These are phyloP conservation scores for Chaetomium cochliodes DNA, from an alignment of 495 filamentous ascomycete genomes.

Conservation along the genomic window DNA sequence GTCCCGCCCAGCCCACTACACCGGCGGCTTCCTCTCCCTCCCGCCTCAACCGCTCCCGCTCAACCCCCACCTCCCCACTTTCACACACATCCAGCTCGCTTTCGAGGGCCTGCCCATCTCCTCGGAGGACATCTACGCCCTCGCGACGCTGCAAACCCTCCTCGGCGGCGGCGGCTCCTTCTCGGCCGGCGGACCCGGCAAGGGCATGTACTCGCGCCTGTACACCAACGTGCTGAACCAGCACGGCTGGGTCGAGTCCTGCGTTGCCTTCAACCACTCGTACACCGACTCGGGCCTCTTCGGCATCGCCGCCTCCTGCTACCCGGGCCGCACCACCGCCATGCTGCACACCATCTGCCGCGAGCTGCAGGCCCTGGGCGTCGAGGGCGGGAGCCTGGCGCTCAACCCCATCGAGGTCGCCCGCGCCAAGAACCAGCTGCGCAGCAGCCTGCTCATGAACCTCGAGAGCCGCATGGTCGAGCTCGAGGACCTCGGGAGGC, in stretches of 20 bases:
- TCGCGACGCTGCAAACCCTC: constrained; percentile 94
- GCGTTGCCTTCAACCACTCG: constrained; percentile 92
- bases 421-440: constrained; percentile 97
- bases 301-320: constrained; percentile 84
- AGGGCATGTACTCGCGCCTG: constrained; percentile 97
- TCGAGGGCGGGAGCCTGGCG: constrained; percentile 64
- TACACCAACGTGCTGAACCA: constrained; percentile 98
- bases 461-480: constrained; percentile 96
- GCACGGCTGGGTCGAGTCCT: constrained; percentile 92
- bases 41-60: constrained; percentile 72
- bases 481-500: constrained; percentile 93
- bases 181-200: constrained; percentile 94
- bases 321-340: constrained; percentile 65
- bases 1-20: constrained; percentile 74
- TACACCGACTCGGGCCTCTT: constrained; percentile 96
- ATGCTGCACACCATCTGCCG: constrained; percentile 95
- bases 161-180: constrained; percentile 96
- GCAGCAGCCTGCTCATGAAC: constrained; percentile 92
- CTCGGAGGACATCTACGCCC: constrained; percentile 88
- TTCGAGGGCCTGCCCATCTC: constrained; percentile 94
- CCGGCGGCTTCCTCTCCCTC: constrained; percentile 85
- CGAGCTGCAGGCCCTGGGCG: constrained; percentile 74
- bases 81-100: constrained; percentile 89
- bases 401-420: constrained; percentile 79
- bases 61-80: constrained; percentile 73